Base-by-base conservation (phyloP, 257 asterid genomes). In the Plantago ovata region DNA sequence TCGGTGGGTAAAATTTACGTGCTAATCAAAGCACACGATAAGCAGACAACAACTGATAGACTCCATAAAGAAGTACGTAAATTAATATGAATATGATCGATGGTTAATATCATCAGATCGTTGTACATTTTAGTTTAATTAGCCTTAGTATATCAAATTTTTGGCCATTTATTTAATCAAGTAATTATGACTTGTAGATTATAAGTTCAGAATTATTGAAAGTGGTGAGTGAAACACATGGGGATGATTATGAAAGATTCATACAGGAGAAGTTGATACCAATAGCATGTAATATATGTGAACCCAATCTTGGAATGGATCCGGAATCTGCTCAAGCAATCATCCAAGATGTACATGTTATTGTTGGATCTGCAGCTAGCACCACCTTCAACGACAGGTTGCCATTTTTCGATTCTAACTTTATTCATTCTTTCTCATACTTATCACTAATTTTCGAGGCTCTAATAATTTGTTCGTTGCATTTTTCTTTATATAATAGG, bases 301-400 rank as follows among this genome's bases (percentile, higher is more conserved):
- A 69, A 64, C 44, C 72, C 9, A 69, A 74, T 15, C 64, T 74
- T 38, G 79, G 79, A 38, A 50, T 74, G 57, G 72, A 74, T 16
- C 7, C 54, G 12, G 60, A 65, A 4, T 21, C 7, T 12, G 38
- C 52, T 11, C 45, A 50, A 1, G 16, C 10, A 20, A 50, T 74
- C 21, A 50, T 50, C 9, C 38, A 66, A 3, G 58, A 74, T 16
- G 69, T 65, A 13, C 69, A 74, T 52, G 60, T 74, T 18, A 74
- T 74, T 5, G 15, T 74, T 1, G 55, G 63, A 22, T 69, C 76
- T 23, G 79, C 79, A 3, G 79, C 79, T 3, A 44, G 56, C 62
- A 74, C 79, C 12, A 65, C 76, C 4, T 61, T 74, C 18, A 60
- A 69, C 22, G 75, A 70, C n/a, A 74, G 79, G 73, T 74, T 23